Evolutionary conservation across 768 basidiomycete genomes (phyloP).

Genomic region (Leccinum variicolor): DNA sequence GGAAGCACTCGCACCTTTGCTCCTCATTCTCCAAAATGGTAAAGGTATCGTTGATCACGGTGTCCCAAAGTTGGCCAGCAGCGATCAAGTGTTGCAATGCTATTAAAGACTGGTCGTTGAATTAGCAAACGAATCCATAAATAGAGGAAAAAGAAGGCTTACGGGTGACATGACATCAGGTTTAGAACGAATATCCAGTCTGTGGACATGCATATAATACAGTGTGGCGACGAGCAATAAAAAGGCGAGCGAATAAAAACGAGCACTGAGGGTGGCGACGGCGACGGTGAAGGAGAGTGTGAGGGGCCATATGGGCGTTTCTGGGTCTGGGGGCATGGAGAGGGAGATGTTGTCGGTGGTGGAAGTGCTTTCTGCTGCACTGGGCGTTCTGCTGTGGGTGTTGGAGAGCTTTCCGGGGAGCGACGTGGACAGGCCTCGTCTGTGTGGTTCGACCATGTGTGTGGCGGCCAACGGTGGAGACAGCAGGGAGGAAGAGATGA

Average conservation of each 20-base stretch:
- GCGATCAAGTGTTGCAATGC: constrained; percentile 64
- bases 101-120: constrained; percentile 51
- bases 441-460: constrained; percentile 25
- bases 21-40: constrained; percentile 67
- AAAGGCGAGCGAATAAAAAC: constrained; percentile 41
- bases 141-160: constrained; percentile 23
- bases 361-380: constrained; percentile 29
- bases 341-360: constrained; percentile 22
- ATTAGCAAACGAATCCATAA: constrained; percentile 1
- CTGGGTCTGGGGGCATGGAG: constrained; percentile 33
- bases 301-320: constrained; percentile 35
- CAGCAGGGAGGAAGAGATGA: constrained; percentile 78
- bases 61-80: constrained; percentile 72
- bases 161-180: constrained; percentile 54
- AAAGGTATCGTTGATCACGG: constrained; percentile 67
- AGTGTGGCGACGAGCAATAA: constrained; percentile 37
- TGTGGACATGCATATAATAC: constrained; percentile 40
- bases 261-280: constrained; percentile 40
- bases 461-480: constrained; percentile 51
- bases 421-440: constrained; percentile 33
- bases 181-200: constrained; percentile 29
- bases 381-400: constrained; percentile 41
- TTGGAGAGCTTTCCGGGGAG: constrained; percentile 45
- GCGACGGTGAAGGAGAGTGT: constrained; percentile 38
- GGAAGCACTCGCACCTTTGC: constrained; percentile 44